Percentiles rank a stretch among this genome's conserved stretches.
Conservation (phyloP, 345 rosid species). For the Eucalyptus leucophloia region DNA sequence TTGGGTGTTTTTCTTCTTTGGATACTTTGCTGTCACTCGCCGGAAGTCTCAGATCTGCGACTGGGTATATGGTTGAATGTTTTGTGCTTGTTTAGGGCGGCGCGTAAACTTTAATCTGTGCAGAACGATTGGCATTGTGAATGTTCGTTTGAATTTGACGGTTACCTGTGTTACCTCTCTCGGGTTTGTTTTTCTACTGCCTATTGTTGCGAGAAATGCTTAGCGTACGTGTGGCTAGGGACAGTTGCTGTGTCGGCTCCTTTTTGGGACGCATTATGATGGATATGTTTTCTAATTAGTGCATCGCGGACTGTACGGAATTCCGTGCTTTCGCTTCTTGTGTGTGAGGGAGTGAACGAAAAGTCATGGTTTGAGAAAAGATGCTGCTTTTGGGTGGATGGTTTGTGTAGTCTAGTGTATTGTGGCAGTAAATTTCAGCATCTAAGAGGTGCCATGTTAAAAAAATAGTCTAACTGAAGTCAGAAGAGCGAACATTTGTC, state of each 20-base stretch:
- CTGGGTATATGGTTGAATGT: neutral
- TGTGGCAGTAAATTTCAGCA: neutral
- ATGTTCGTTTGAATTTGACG: neutral
- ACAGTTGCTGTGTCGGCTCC: neutral
- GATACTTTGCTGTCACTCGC: neutral
- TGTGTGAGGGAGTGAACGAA: neutral
- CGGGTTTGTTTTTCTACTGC: neutral
- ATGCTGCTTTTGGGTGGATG: neutral
- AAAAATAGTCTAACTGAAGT: neutral
- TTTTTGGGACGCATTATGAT: neutral
- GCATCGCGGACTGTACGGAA: neutral
- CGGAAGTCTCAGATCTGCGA: neutral
- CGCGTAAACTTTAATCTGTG: neutral
- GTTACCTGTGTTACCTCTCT: neutral
- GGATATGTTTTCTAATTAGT: neutral
- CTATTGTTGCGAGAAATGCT: neutral
- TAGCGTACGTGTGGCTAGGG: neutral
- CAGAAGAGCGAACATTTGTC: neutral
- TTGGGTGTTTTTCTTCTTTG: neutral
- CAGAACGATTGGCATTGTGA: neutral
- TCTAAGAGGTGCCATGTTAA: neutral
- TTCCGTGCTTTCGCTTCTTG: neutral
- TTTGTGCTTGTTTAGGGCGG: neutral
- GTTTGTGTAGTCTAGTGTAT: neutral
- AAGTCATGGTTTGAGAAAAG: neutral